These are phyloP conservation scores for Fusarium nodosum DNA, from an alignment of 2,329 filamentous ascomycete genomes.

Conservation along the genomic window DNA sequence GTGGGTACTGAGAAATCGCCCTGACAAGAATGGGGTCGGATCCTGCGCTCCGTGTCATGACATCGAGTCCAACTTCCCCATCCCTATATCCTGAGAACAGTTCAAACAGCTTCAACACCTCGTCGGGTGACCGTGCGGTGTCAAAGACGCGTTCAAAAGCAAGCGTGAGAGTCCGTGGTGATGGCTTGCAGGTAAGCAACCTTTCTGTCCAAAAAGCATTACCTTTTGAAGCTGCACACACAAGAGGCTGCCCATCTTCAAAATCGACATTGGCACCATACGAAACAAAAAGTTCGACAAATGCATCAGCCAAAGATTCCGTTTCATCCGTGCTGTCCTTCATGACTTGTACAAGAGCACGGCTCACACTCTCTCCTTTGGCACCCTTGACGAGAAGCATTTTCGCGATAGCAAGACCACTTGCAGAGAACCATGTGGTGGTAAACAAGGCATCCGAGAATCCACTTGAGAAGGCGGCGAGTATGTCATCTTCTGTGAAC, in stretches of 20 bases:
- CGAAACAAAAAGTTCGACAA: constrained; percentile 58
- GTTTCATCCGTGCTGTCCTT: constrained; percentile 58
- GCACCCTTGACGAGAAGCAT: constrained; percentile 66
- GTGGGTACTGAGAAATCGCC: constrained; percentile 68
- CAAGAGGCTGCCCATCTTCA: constrained; percentile 67
- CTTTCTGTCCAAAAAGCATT: constrained; percentile 63
- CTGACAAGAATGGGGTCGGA: constrained; percentile 65
- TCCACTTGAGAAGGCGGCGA: constrained; percentile 59
- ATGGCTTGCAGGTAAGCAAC: constrained; percentile 65
- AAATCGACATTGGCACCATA: constrained; percentile 64
- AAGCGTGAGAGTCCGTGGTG: constrained; percentile 63
- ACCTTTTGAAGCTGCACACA: constrained; percentile 66
- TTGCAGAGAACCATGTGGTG: constrained; percentile 61
- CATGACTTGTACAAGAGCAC: constrained; percentile 62
- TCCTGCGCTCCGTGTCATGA: constrained; percentile 60
- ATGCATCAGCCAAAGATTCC: constrained; percentile 58
- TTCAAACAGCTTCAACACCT: constrained; percentile 63
- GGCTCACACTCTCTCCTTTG: constrained; percentile 60
- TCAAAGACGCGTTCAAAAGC: constrained; percentile 71
- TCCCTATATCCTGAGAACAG: constrained; percentile 66
- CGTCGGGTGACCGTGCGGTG: constrained; percentile 63
- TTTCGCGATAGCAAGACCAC: constrained; percentile 62
- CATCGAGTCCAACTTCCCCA: constrained; percentile 64
- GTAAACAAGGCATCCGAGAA: constrained; percentile 59
- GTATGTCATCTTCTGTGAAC: constrained; percentile 60